A percentile compares a stretch with the other conserved stretches of the same genome.
These are phyloP conservation scores for Plasmopara halstedii DNA, from an alignment of 352 stramenopile genomes.

Conservation along the genomic window DNA sequence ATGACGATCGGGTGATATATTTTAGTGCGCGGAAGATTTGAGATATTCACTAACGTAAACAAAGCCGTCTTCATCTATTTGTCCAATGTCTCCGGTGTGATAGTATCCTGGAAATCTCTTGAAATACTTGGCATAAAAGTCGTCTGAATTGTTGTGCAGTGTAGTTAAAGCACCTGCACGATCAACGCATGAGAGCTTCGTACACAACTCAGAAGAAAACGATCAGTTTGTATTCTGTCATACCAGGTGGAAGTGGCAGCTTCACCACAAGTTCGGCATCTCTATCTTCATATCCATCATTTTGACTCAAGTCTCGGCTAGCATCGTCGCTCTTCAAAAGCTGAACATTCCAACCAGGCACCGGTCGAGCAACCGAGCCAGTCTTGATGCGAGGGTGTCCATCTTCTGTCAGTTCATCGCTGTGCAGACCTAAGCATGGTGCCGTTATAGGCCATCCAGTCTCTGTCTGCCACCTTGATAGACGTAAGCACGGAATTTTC, in stretches of 20 bases:
- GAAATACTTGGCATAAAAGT: constrained; percentile 81
- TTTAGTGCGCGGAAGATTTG: not conserved
- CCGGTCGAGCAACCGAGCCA: constrained; percentile 51
- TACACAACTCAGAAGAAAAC: not conserved
- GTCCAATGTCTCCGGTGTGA: constrained; percentile 79
- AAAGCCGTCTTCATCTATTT: constrained; percentile 88
- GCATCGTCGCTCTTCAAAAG: constrained; percentile 48
- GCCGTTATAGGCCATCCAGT: constrained; percentile 76
- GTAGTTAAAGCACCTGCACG: constrained; percentile 56
- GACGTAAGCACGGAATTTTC: not conserved
- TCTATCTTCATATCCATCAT: constrained; percentile 47
- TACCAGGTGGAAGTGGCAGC: constrained; percentile 76
- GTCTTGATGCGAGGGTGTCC: constrained; percentile 46
- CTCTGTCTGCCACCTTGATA: constrained; percentile 84
- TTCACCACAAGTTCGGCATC: constrained; percentile 71
- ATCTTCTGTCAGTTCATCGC: constrained; percentile 33
- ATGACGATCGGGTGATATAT: not conserved
- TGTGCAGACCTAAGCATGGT: constrained; percentile 65
- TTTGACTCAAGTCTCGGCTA: constrained; percentile 35
- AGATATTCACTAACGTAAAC: constrained; percentile 45
- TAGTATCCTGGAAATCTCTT: constrained; percentile 84
- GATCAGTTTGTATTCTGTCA: not conserved
- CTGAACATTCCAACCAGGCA: constrained; percentile 81
- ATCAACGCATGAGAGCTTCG: not conserved
- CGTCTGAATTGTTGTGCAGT: constrained; percentile 78